Evolutionary conservation across 805 yeast genomes (phyloP).

Genomic region (Starmerella asiatica): DNA sequence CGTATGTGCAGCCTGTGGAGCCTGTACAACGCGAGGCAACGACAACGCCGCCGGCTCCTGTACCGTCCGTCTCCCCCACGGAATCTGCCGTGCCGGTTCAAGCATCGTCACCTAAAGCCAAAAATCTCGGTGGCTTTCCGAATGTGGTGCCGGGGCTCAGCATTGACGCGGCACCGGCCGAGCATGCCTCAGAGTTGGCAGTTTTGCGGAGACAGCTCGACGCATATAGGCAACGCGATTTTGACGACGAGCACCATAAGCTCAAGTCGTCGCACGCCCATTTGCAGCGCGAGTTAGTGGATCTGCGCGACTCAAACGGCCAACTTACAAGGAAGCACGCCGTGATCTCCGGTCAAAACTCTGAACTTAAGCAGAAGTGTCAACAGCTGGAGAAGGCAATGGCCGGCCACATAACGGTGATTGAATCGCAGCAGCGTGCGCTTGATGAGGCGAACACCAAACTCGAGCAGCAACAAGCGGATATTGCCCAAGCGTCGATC

Average conservation of each 20-base stretch:
- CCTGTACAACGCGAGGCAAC: neutral
- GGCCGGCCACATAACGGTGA: slow-evolving; percentile 18
- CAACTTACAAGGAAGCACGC: slow-evolving; percentile 15
- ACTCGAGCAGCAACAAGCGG: slow-evolving; percentile 12
- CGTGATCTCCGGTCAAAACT: slow-evolving; percentile 6
- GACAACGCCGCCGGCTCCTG: neutral
- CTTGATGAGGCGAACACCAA: slow-evolving; percentile 14
- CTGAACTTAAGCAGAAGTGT: slow-evolving; percentile 9
- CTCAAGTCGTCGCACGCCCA: slow-evolving; percentile 13
- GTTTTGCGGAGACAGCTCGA: slow-evolving; percentile 12
- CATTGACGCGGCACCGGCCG: slow-evolving; percentile 4
- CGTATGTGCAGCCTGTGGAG: neutral
- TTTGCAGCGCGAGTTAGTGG: slow-evolving; percentile 14
- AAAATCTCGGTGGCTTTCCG: neutral
- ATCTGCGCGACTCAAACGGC: slow-evolving; percentile 11
- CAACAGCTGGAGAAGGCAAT: slow-evolving; percentile 12
- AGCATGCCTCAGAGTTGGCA: slow-evolving; percentile 13
- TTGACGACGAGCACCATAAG: slow-evolving; percentile 15
- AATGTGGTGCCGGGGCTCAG: neutral
- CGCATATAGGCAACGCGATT: slow-evolving; percentile 17
- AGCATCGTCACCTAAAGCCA: neutral
- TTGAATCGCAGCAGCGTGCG: slow-evolving; percentile 15
- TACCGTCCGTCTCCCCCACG: neutral
- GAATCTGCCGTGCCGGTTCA: neutral
- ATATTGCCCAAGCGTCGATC: slow-evolving; percentile 10